Evolutionary conservation across 305 asterid genomes (phyloP), one percentile per base, ranked within the genome.

Genomic region (Caryopteris hybrid): DNA sequence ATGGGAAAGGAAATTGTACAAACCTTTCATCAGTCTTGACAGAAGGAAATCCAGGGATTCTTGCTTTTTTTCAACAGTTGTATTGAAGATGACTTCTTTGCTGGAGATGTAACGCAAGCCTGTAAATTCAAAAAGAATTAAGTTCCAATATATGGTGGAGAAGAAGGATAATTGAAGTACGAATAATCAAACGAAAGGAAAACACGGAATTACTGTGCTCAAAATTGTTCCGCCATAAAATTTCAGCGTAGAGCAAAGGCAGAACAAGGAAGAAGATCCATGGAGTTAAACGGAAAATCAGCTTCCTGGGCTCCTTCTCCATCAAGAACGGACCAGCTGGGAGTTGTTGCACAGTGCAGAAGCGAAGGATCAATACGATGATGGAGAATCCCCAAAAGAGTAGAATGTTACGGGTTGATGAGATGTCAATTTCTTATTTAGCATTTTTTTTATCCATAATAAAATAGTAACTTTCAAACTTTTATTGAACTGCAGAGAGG

Each of bases 21-120:
- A 8, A 81, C 90, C 89, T 62, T 72, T 50, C 3, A 80, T 70
- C 52, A 84, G 70, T 58, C 68, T 69, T 7, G 77, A 70, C 4
- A 82, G 72, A 5, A 69, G 61, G 55, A 56, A 62, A 43, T 55
- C 73, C 5, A 70, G 54, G 33, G 83, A 67, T 3, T 66, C 46
- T 2, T 68, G 61, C 9, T 36, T 66, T 16, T 34, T 68, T 61
- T 23, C 57, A 6, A 41, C 51, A 14, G 34, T 33, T 63, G 21
- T 42, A 21, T 21, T 79, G 31, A 34, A 8, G 20, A 52, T 23
- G 6, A 31, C 52, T 52, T 52, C 50, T 36, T 43, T 55, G 57
- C 57, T 27, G 50, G 71, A 71, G 21, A 39, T 4, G 46, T 47
- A 61, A 17, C 69, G 68, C 29, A 34, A 66, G 33, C 78, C 83